phyloP scores from a whole-genome alignment of 129 eudicot species.

The Helianthus tuberosus region DNA sequence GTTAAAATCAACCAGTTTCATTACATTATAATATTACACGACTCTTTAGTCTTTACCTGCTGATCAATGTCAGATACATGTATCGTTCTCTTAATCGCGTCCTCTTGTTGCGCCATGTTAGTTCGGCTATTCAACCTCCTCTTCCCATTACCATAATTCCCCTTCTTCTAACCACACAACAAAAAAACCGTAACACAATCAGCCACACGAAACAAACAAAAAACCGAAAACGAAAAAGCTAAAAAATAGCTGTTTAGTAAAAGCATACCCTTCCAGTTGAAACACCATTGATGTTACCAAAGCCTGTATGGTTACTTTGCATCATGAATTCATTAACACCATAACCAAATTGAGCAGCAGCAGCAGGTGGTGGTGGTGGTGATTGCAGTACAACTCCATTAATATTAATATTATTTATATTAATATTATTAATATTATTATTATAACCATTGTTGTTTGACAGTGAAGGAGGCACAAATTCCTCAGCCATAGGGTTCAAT shows the following conservation, averaged over 20 bases:
- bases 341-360: constrained; percentile 57
- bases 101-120: constrained; percentile 83
- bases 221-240: background rate
- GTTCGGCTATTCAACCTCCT: constrained; percentile 73
- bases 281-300: constrained; percentile 47
- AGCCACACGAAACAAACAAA: constrained; percentile 10
- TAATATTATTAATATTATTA: too few relatives aligned
- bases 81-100: constrained; percentile 87
- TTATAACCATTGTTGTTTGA: background rate
- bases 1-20: background rate
- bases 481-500: constrained; percentile 72
- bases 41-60: constrained; percentile 64
- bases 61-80: constrained; percentile 98
- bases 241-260: background rate
- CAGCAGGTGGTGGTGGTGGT: constrained; percentile 12
- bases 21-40: background rate
- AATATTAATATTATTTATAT: too few relatives aligned
- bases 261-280: constrained; percentile 47
- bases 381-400: constrained; percentile 34
- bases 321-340: constrained; percentile 6
- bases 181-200: background rate
- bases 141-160: constrained; percentile 60
- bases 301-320: background rate
- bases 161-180: constrained; percentile 60
- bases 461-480: constrained; percentile 60